These are phyloP conservation scores for Claviceps sp. DNA, from an alignment of 2,329 filamentous ascomycete genomes.

Conservation along the genomic window DNA sequence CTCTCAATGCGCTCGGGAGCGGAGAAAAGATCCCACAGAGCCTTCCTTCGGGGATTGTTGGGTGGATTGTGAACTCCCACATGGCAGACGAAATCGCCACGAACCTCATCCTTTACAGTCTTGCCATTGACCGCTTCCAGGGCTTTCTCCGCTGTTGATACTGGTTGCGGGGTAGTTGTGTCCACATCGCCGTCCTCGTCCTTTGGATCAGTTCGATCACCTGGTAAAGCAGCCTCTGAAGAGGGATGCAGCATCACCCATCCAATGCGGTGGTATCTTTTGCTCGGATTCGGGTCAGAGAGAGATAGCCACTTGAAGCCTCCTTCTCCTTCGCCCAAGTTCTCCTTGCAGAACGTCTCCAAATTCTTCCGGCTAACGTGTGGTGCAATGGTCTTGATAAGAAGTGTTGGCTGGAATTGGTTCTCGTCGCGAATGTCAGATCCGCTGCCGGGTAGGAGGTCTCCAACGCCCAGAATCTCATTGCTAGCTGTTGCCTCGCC, in stretches of 20 bases:
- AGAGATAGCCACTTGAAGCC: conserved; percentile 94
- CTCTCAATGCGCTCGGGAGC: conserved; percentile 86
- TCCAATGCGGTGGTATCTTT: conserved; percentile 92
- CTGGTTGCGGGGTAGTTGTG: conserved; percentile 36
- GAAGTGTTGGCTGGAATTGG: conserved; percentile 74
- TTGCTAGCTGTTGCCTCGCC: conserved; percentile 84
- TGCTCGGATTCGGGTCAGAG: conserved; percentile 91
- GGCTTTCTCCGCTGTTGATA: conserved; percentile 66
- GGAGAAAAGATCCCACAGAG: conserved; percentile 92
- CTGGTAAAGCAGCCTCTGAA: conserved; percentile 48
- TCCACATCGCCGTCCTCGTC: conserved; percentile 51
- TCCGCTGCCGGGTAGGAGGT: conserved; percentile 70
- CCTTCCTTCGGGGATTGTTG: conserved; percentile 77
- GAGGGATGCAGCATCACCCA: conserved; percentile 93
- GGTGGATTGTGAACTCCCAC: conserved; percentile 92
- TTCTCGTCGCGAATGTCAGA: conserved; percentile 84
- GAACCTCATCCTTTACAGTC: conserved; percentile 85
- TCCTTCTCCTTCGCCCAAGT: conserved; percentile 79
- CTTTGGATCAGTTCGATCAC: conserved; percentile 60
- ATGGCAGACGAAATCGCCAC: conserved; percentile 94
- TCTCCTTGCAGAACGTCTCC: conserved; percentile 87
- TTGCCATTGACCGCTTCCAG: conserved; percentile 94
- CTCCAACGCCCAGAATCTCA: conserved; percentile 84
- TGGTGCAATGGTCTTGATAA: conserved; percentile 96
- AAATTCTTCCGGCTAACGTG: conserved; percentile 90